These are phyloP conservation scores for Podospora sp. DNA, from an alignment of 495 filamentous ascomycete genomes.

Conservation along the genomic window DNA sequence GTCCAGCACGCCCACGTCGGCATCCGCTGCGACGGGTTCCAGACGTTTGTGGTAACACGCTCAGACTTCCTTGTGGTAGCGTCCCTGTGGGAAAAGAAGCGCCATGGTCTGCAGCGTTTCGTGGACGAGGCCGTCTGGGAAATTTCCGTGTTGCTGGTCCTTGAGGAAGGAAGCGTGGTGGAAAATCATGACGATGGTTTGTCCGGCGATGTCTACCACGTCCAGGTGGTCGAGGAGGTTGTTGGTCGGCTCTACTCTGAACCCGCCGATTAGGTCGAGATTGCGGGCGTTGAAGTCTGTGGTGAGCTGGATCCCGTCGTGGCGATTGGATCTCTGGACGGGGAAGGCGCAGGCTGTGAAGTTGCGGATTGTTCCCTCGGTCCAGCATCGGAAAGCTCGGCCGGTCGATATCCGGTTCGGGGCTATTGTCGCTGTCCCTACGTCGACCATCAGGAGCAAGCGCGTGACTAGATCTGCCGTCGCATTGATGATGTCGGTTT, in stretches of 20 bases:
- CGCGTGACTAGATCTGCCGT: too few species aligned
- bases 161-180: slow-evolving; percentile 3
- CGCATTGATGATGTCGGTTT: too few species aligned
- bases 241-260: neutral
- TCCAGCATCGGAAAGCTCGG: too few species aligned
- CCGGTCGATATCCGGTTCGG: too few species aligned
- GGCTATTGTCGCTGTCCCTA: too few species aligned
- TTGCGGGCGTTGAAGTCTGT: neutral
- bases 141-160: neutral
- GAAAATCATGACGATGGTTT: slow-evolving; percentile 1
- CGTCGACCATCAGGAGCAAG: too few species aligned
- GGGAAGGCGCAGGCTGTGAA: too few species aligned
- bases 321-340: too few species aligned
- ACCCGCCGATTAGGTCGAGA: neutral
- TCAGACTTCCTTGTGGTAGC: neutral
- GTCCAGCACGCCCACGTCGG: too few species aligned
- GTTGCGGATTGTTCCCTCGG: too few species aligned
- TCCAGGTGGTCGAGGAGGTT: slow-evolving; percentile 6
- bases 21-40: neutral
- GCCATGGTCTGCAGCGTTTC: slow-evolving; percentile 51
- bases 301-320: neutral
- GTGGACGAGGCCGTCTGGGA: slow-evolving; percentile 38
- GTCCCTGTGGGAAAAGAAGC: slow-evolving; percentile 43
- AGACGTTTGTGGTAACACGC: neutral
- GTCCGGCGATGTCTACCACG: neutral